Percentiles rank a stretch among this genome's conserved stretches.
Conservation (phyloP, 352 stramenopile species). For the Pythium graminicola region DNA sequence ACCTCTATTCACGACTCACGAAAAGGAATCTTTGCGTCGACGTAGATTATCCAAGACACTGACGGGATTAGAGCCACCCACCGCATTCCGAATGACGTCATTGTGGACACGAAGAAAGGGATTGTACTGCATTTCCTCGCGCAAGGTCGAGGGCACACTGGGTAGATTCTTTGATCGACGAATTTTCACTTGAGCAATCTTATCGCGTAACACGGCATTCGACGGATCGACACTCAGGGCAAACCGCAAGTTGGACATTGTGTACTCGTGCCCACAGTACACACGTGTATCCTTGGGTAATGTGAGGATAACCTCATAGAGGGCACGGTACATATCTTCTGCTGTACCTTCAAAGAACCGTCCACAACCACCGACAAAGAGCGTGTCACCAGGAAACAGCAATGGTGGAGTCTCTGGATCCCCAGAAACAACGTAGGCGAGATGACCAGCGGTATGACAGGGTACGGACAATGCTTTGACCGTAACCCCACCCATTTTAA, state of each 20-base stretch:
- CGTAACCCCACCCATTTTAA: conserved; percentile 66
- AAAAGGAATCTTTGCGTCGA: conserved; percentile 66
- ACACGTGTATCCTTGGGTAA: conserved; percentile 83
- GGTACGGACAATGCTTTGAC: conserved; percentile 72
- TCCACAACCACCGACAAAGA: conserved; percentile 81
- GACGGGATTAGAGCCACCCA: conserved; percentile 66
- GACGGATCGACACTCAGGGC: conserved; percentile 90
- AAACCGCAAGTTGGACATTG: conserved; percentile 90
- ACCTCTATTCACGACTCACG: not conserved
- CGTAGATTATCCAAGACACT: conserved; percentile 79
- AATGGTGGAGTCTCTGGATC: conserved; percentile 64
- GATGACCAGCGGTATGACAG: conserved; percentile 79
- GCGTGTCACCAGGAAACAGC: conserved; percentile 84
- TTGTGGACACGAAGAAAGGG: conserved; percentile 82
- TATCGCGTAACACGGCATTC: conserved; percentile 81
- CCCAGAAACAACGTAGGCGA: conserved; percentile 83
- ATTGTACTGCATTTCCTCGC: conserved; percentile 85
- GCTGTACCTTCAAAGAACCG: conserved; percentile 87
- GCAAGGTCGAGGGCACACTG: conserved; percentile 87
- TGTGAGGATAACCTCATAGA: conserved; percentile 83
- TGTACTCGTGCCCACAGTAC: conserved; percentile 92
- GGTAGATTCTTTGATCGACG: conserved; percentile 78
- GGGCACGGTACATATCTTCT: conserved; percentile 82
- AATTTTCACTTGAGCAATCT: conserved; percentile 78
- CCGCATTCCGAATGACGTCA: conserved; percentile 74